Evolutionary conservation across 2,329 filamentous ascomycete genomes (phyloP).

Genomic region (Venturia pyrina): DNA sequence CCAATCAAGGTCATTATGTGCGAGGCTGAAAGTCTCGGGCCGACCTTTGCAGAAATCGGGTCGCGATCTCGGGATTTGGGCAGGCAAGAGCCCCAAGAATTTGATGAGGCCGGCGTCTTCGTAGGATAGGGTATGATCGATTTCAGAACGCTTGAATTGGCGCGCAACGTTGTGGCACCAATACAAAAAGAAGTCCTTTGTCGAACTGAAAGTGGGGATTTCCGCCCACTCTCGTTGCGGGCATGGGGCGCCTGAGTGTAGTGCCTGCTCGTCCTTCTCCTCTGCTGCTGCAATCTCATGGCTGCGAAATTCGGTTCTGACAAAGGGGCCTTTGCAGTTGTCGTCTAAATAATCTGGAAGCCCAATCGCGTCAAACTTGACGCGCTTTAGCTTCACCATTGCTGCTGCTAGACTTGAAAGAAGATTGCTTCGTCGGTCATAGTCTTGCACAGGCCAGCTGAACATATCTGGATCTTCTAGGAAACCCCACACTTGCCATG

Average conservation of each 20-base stretch:
- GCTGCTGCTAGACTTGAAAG: neutral
- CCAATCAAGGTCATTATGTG: conserved; percentile 11
- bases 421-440: neutral
- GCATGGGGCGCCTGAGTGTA: neutral
- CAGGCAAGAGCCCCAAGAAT: neutral
- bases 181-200: neutral
- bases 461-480: neutral
- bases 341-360: neutral
- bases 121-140: neutral
- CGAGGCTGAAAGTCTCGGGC: conserved; percentile 3
- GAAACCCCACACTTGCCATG: conserved; percentile 15
- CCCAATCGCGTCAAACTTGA: neutral
- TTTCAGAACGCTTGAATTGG: neutral
- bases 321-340: neutral
- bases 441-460: neutral
- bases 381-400: neutral
- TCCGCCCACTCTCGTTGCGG: neutral
- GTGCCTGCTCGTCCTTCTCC: neutral
- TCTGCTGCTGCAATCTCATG: neutral
- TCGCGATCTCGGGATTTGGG: neutral
- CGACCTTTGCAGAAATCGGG: neutral
- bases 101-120: neutral
- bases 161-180: too few species aligned
- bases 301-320: neutral
- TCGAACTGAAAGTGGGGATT: neutral